Base-by-base conservation (phyloP, 331 rosid genomes). In the Acacia pycnantha region DNA sequence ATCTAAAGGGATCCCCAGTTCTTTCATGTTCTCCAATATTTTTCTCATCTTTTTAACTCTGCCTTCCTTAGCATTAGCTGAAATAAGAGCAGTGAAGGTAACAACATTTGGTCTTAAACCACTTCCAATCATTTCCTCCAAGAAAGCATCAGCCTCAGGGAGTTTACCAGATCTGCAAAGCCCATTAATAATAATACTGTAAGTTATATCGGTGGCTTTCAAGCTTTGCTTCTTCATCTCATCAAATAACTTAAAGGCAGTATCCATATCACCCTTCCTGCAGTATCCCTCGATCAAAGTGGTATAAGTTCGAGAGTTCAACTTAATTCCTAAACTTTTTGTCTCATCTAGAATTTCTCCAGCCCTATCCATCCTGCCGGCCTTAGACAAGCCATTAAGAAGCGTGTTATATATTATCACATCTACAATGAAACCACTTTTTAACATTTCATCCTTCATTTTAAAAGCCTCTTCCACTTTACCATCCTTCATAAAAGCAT, bases 201-300 rank as follows among this genome's bases (percentile, higher is more conserved):
- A 90, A 61, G 89, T 83, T 67, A 44, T 37, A 69, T 56, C 54
- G 9, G 83, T 59, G 65, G 89, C 89, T 61, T 51, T 31, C 81
- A 84, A 72, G 62, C 72, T 76, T 82, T 68, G 80, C 77, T 71
- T 81, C 82, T 84, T 86, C 84, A 86, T 84, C 84, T 90, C 87
- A 54, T 79, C 84, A 78, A 86, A 81, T 75, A 83, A 24, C 73
- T 70, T 85, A 70, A 53, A 84, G 54, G 87, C 91, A 68, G 75
- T 76, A 58, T 62, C 75, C 80, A 81, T 70, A 43, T 86, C 76
- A 6, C 70, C 77, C 41, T 71, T 53, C 27, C 82, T 82, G 71
- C 84, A 88, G 86, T 82, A 86, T 41, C 88, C 94, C 40, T 88
- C 90, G 58, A 90, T 84, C 72, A 90, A 65, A 2, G 47, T 51